Base-by-base conservation (phyloP, 176 grass and related monocot species). In the Oryza nivara region DNA sequence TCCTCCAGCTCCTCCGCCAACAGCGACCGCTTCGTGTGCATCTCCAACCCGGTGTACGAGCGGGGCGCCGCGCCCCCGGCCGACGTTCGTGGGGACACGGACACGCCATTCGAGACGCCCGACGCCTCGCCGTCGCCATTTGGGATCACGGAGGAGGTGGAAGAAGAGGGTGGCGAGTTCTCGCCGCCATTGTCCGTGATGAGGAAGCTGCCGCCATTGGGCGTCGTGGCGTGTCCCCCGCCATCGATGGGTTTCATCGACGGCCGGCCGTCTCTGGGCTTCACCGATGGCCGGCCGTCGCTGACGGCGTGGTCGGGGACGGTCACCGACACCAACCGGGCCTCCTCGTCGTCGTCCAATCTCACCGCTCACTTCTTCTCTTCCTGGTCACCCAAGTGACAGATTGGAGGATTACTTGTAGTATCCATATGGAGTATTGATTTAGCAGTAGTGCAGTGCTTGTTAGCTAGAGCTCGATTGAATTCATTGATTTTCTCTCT, bases 11-110 rank as follows among this genome's bases (percentile, higher is more conserved):
- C 84, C 64, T 72, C 89, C 20, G 68, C 38, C 36, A 19, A 47
- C 30, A 74, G 75, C 70, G 81, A 87, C 23, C 49, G 76, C 22
- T 80, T 87, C 70, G 19, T 91, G 80, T 87, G 54, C 80, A 91
- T 91, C 80, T 87, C 89, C 85, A 91, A 91, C 80, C 89, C 80
- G 17, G 85, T 91, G 85, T 91, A 91, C 76, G 80, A 91, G 49
- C 64, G 71, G 9, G 64, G 82, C 22, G 52, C 52, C 81, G 1
- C 6, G 5, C 23, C 47, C 4, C 7, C 78, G 11, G n/a, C n/a
- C 6, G 63, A 0, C 16, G 74, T 36, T 2, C 11, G 41, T 61
- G 70, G 52, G 25, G 77, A 74, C 63, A 79, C 80, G 48, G 60
- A 43, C 41, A 43, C 79, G 38, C 79, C 87, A 10, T 84, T 89